phyloP scores from a whole-genome alignment of 305 asterid genomes.

The Fraxinus albicans region DNA sequence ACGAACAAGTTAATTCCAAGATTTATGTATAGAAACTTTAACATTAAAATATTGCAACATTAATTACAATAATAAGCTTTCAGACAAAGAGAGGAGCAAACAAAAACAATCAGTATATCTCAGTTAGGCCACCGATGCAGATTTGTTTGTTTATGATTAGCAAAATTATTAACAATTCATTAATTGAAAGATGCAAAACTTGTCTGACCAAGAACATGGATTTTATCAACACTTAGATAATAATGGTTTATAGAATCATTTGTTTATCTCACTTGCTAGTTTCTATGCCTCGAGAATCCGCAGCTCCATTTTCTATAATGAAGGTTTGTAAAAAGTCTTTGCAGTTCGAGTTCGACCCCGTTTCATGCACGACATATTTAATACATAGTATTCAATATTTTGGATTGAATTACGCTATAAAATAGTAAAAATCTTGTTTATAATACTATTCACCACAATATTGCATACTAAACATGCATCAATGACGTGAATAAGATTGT shows the following conservation, averaged over 20 bases:
- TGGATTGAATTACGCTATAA: not conserved
- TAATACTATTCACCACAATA: not conserved
- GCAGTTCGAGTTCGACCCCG: not conserved
- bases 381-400: not conserved
- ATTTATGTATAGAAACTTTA: constrained; percentile 29
- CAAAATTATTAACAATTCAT: constrained; percentile 15
- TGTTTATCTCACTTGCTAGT: constrained; percentile 27
- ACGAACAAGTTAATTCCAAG: not conserved
- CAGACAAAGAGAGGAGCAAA: constrained; percentile 24
- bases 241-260: constrained; percentile 5
- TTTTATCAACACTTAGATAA: constrained; percentile 27
- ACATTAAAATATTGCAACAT: constrained; percentile 13
- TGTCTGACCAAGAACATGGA: constrained; percentile 40
- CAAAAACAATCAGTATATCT: constrained; percentile 36
- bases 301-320: not conserved
- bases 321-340: constrained; percentile 20
- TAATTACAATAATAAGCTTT: constrained; percentile 16
- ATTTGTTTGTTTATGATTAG: constrained; percentile 28
- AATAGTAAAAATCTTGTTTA: not conserved
- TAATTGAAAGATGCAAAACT: constrained; percentile 19
- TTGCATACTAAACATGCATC: not conserved
- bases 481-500: not conserved
- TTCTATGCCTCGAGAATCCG: not conserved
- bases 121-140: constrained; percentile 38
- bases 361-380: constrained; percentile 17